These are phyloP conservation scores for Fraxinus anomala DNA, from an alignment of 257 asterid species.

Conservation along the genomic window DNA sequence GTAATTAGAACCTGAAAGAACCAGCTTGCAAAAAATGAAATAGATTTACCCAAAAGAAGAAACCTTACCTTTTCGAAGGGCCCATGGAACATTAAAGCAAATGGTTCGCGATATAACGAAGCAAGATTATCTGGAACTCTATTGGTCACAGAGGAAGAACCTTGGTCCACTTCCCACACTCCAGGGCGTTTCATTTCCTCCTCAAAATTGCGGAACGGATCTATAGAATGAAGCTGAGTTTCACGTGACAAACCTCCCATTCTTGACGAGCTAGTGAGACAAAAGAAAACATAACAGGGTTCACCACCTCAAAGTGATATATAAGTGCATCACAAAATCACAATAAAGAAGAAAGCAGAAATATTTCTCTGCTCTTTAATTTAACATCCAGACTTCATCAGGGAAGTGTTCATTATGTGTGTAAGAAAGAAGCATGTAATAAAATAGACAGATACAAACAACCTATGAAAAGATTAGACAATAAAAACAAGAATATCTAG, in stretches of 20 bases:
- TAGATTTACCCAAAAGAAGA: background rate
- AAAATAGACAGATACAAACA: background rate
- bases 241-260: constrained; percentile 60
- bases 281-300: constrained; percentile 20
- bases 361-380: constrained; percentile 3
- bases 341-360: constrained; percentile 7
- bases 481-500: background rate
- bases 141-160: constrained; percentile 66
- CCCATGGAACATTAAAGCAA: constrained; percentile 84
- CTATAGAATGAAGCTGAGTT: constrained; percentile 56
- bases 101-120: constrained; percentile 94
- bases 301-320: background rate
- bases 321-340: constrained; percentile 11
- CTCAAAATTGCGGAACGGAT: constrained; percentile 93
- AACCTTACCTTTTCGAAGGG: constrained; percentile 80
- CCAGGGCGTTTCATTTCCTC: constrained; percentile 85
- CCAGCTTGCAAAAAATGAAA: background rate
- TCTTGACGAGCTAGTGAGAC: constrained; percentile 48
- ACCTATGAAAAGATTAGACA: background rate
- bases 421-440: background rate
- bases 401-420: constrained; percentile 8
- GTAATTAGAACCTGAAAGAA: background rate
- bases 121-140: constrained; percentile 87
- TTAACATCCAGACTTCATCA: background rate
- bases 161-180: constrained; percentile 80